These are phyloP conservation scores for Plectosphaerella sp. DNA, from an alignment of 2,329 filamentous ascomycete genomes.

Conservation along the genomic window DNA sequence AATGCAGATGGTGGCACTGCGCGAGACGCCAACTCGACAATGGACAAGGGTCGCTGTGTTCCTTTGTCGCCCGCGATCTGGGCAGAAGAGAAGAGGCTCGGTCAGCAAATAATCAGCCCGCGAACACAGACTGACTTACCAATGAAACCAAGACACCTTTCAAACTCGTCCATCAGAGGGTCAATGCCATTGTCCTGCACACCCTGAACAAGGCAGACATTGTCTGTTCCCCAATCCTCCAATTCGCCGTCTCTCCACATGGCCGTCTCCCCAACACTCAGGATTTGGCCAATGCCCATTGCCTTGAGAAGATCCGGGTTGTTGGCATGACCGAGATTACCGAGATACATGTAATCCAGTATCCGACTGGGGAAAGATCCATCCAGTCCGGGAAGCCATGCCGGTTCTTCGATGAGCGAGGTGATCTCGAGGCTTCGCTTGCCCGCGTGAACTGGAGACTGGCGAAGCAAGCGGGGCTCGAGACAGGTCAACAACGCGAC, in stretches of 20 bases:
- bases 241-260: constrained; percentile 71
- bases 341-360: constrained; percentile 91
- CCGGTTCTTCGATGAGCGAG: constrained; percentile 57
- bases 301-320: constrained; percentile 78
- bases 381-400: constrained; percentile 80
- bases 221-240: constrained; percentile 70
- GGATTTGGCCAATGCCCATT: constrained; percentile 79
- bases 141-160: constrained; percentile 84
- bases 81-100: not conserved
- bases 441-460: constrained; percentile 54
- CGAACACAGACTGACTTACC: constrained; percentile 52
- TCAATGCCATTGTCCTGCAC: constrained; percentile 98
- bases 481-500: constrained; percentile 77
- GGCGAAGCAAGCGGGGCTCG: constrained; percentile 67
- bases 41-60: constrained; percentile 88
- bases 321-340: constrained; percentile 89
- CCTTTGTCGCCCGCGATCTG: constrained; percentile 73
- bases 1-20: constrained; percentile 96
- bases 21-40: constrained; percentile 91
- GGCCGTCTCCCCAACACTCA: constrained; percentile 88
- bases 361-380: constrained; percentile 88
- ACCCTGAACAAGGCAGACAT: constrained; percentile 74
- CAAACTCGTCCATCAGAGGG: constrained; percentile 80
- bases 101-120: not conserved
- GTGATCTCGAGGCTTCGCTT: constrained; percentile 50